Evolutionary conservation across 2,329 filamentous ascomycete genomes (phyloP), one percentile per base, ranked within the genome.

Genomic region (Ambrosiella xylebori): DNA sequence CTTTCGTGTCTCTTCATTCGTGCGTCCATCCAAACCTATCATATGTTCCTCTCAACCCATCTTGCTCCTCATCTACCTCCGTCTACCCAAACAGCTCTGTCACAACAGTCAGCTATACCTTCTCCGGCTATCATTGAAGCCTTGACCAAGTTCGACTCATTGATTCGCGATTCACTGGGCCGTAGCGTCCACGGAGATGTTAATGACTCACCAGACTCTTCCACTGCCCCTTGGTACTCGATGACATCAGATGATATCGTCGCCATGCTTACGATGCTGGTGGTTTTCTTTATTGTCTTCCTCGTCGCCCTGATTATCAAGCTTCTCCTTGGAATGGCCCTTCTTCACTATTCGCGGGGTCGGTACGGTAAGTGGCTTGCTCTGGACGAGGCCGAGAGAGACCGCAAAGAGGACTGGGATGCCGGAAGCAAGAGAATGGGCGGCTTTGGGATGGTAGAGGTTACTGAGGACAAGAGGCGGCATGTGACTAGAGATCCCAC

Each of bases 1-100:
- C 76, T 98, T 0, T 91, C 90, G 1, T 97, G 90, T 64, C 81
- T 98, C 53, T 96, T 98, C 70, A 93, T 98, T 68, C 83, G 94
- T 49, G 88, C 94, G 52, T 90, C 88, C 0, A 79, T 97, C 49
- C 93, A 98, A 68, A 96, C 91, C 6, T 98, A 97, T 70, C 86
- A 96, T 71, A 97, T 97, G 91, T 95, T 97, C 66, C 78, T 97
- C 12, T 87, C 90, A 2, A 90, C 88, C 0, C 84, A 95, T 65
- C 76, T 96, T 39, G 85, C 88, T 0, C 79, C 85, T 7, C 86
- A 88, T 0, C 75, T 88, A 0, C 74, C 79, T 35, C 74, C 52
- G 9, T 81, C 82, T 2, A 74, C 80, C 36, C 78, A 84, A 53
- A 83, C 85, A 15, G 78, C 85, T 5, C 71, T 88, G 12, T 74